These are phyloP conservation scores for Cinnamomum chago DNA, from an alignment of 164 flowering plant genomes.

Conservation along the genomic window DNA sequence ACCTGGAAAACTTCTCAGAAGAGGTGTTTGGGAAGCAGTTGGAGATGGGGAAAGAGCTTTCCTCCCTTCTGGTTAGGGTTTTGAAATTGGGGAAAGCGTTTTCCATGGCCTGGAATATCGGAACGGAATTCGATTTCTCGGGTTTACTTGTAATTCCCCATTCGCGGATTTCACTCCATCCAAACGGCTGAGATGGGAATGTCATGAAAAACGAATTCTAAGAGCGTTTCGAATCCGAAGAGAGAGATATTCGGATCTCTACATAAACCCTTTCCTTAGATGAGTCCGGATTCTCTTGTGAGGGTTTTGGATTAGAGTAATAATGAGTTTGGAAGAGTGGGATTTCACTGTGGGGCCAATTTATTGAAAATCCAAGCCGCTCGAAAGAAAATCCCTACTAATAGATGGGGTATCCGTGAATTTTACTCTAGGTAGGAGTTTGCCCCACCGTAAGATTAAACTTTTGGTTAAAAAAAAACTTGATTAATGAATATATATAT, in stretches of 20 bases:
- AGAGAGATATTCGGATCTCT: background rate
- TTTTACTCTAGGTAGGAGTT: no score
- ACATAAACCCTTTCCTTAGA: background rate
- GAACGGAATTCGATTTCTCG: background rate
- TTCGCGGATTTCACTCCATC: background rate
- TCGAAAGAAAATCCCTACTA: no score
- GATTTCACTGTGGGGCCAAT: no score
- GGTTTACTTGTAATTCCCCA: background rate
- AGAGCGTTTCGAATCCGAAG: background rate
- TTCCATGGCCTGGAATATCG: background rate
- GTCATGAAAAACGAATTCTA: background rate
- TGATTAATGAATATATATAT: no score
- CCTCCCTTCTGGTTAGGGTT: background rate
- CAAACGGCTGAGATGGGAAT: background rate
- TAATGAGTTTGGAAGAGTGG: no score
- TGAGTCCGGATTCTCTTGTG: no score
- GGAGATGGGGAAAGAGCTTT: background rate
- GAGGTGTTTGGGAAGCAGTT: background rate
- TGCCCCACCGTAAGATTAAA: no score
- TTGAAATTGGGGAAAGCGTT: background rate
- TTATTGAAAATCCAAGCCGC: no score
- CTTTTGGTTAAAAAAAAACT: no score
- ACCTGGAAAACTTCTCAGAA: background rate
- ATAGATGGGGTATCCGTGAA: no score
- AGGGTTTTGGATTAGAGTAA: no score